These are phyloP conservation scores for Naganishia liquefaciens DNA, from an alignment of 1,284 basidiomycete genomes.

Conservation along the genomic window DNA sequence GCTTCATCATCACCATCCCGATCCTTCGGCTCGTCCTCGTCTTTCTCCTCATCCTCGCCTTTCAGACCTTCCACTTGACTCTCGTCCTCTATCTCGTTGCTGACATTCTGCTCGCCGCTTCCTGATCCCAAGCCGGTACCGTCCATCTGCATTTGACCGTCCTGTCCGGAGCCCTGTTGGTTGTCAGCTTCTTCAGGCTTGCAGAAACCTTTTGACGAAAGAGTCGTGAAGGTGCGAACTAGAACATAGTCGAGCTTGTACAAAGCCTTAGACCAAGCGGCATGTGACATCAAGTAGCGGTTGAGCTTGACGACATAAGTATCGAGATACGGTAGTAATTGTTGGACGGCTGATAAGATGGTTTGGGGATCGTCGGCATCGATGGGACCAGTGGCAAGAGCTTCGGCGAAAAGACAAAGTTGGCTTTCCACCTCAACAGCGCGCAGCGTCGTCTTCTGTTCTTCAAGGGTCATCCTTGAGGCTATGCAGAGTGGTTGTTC, in stretches of 20 bases:
- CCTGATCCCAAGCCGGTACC: slow-evolving; percentile 87
- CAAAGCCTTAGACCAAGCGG: slow-evolving; percentile 46
- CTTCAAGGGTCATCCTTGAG: slow-evolving; percentile 39
- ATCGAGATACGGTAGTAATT: slow-evolving; percentile 47
- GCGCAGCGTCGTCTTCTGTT: slow-evolving; percentile 42
- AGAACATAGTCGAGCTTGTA: slow-evolving; percentile 84
- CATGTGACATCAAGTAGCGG: slow-evolving; percentile 47
- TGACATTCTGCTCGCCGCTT: slow-evolving; percentile 78
- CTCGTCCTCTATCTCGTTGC: slow-evolving; percentile 91
- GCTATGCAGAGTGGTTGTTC: slow-evolving; percentile 47
- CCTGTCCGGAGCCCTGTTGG: slow-evolving; percentile 52
- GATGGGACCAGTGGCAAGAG: slow-evolving; percentile 30
- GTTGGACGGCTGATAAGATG: slow-evolving; percentile 37
- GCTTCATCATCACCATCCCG: slow-evolving; percentile 65
- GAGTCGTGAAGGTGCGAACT: slow-evolving; percentile 69
- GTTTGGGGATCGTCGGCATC: slow-evolving; percentile 24
- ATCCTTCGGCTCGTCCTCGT: slow-evolving; percentile 61
- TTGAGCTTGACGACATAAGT: slow-evolving; percentile 33
- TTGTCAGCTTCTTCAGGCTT: slow-evolving; percentile 70
- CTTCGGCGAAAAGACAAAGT: slow-evolving; percentile 39
- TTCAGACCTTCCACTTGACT: slow-evolving; percentile 92
- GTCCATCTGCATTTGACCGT: slow-evolving; percentile 60
- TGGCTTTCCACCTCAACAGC: slow-evolving; percentile 45
- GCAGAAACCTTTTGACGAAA: slow-evolving; percentile 89
- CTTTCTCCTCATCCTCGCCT: slow-evolving; percentile 65